Base-by-base conservation (phyloP, 345 rosid species). In the Litchi chinensis region DNA sequence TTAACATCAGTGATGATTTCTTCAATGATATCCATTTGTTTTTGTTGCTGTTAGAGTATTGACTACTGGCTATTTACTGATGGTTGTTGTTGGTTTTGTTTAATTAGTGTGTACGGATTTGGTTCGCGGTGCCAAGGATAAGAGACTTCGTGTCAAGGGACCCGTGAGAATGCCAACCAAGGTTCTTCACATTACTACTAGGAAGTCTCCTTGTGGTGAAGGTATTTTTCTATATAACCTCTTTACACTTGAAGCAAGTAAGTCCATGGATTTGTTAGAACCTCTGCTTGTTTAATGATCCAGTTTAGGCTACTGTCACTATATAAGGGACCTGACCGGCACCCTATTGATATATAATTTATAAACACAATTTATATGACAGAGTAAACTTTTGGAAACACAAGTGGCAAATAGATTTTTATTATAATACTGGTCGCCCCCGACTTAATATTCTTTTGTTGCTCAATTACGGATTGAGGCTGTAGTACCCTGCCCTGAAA, bases 171-270 rank as follows among this genome's bases (percentile, higher is more conserved):
- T 89, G 84, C 92, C 92, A 0, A 87, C 90, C 40, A 89, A 87
- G 79, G 87, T 84, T 84, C 92, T 89, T 77, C 77, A 83, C 71
- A 88, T 89, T 46, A 87, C 90, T 8, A 89, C 92, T 50, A 85
- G 92, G 81, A 89, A 89, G 79, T 78, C 91, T 13, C 91, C 92
- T 28, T 88, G 91, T 82, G 91, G 92, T 80, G 92, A 89, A 89
- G 93, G 93, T 87, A 87, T 15, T 71, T 22, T 46, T 11, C 21
- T 65, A 32, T 65, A 32, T 32, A 32, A 32, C 37, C 37, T 32
- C 37, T 32, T 2, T 32, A 32, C 37, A 32, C 37, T 32, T 32
- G 37, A 3, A 32, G 37, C 37, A 1, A 32, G 37, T 2, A 32
- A 32, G 37, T 3, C 37, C 37, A 32, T 32, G 37, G 37, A 32